These are phyloP conservation scores for Candolleomyces aberdarensis DNA, from an alignment of 768 basidiomycete genomes.

Conservation along the genomic window DNA sequence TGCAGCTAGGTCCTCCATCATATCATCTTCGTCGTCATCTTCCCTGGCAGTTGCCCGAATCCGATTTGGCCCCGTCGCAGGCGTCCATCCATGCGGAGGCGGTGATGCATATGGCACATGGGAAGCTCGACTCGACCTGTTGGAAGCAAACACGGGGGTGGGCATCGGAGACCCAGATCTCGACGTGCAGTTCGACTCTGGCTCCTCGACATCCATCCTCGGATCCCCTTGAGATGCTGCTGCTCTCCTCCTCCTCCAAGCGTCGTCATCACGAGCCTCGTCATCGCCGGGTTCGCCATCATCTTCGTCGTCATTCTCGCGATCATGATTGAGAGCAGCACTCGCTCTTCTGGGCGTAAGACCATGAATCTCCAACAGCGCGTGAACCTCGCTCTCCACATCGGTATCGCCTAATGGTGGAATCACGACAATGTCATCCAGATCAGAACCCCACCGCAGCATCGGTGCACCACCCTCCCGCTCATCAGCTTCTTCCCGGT, in stretches of 20 bases:
- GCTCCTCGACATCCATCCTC: slow-evolving; percentile 45
- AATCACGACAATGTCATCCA: slow-evolving; percentile 52
- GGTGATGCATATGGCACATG: neutral
- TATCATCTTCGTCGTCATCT: slow-evolving; percentile 10
- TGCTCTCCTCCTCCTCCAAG: neutral
- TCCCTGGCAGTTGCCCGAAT: neutral
- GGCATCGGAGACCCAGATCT: slow-evolving; percentile 42
- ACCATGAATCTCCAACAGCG: slow-evolving; percentile 49
- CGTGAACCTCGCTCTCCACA: slow-evolving; percentile 56
- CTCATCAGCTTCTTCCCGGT: slow-evolving; percentile 5
- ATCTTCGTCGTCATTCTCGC: slow-evolving; percentile 11
- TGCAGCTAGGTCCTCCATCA: slow-evolving; percentile 6
- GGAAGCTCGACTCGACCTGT: neutral
- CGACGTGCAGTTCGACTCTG: slow-evolving; percentile 53
- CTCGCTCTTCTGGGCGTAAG: slow-evolving; percentile 30
- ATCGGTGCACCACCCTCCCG: slow-evolving; percentile 17
- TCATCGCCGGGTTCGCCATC: slow-evolving; percentile 14
- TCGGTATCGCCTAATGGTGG: slow-evolving; percentile 52
- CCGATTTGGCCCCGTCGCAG: slow-evolving; percentile 1
- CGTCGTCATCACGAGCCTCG: neutral
- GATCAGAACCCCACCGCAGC: slow-evolving; percentile 18
- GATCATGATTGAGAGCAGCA: slow-evolving; percentile 11
- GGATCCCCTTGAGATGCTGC: neutral
- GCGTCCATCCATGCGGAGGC: slow-evolving; percentile 13
- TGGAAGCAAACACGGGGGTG: slow-evolving; percentile 20